Evolutionary conservation across 2,329 filamentous ascomycete species (phyloP), one percentile per base, ranked within the genome.

Genomic region (Rutstroemia sp.): DNA sequence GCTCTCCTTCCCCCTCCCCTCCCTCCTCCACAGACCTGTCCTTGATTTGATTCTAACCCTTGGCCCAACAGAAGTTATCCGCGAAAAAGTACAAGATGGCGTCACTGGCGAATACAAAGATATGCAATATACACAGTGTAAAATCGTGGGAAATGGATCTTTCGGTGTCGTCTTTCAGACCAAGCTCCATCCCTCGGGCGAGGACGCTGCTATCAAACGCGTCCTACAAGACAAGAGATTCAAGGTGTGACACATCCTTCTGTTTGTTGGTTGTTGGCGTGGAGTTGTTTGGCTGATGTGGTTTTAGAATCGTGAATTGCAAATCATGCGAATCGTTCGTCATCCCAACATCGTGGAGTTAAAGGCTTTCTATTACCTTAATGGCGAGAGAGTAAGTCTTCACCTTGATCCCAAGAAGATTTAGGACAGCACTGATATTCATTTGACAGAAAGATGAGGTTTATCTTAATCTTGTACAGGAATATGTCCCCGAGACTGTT

Each of bases 151-250:
- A 72, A 99, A 99, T 76, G 94, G 94, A 65, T 97, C 92, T 38
- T 99, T 99, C 67, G 94, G 94, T 63, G 92, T 99, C 51, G 94
- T 99, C 63, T 99, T 99, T 74, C 94, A 99, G 78, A 99, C 94
- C 57, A 97, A 97, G 78, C 82, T 99, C 68, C 92, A 92, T 60
- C 94, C 94, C n/a, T 94, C 89, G 62, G 92, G 92, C 62, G 94
- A 99, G 74, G 94, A 99, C 76, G 94, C 94, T 54, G 94, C 94
- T 72, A 99, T 99, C 80, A 99, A 99, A 81, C 87, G 94, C 67
- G 94, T 99, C 59, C 82, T 99, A 58, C 94, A 99, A 72, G 94
- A 99, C 80, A 99, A 99, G 81, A 86, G 94, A 71, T 99, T 99
- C 86, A 99, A 99, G 89, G 94, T 95, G 71, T 68, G 72, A 67